Percentiles rank a stretch among this genome's conserved stretches.
Evolutionary conservation across 148 eudicot species (phyloP).

Genomic region (Beta vulgaris): DNA sequence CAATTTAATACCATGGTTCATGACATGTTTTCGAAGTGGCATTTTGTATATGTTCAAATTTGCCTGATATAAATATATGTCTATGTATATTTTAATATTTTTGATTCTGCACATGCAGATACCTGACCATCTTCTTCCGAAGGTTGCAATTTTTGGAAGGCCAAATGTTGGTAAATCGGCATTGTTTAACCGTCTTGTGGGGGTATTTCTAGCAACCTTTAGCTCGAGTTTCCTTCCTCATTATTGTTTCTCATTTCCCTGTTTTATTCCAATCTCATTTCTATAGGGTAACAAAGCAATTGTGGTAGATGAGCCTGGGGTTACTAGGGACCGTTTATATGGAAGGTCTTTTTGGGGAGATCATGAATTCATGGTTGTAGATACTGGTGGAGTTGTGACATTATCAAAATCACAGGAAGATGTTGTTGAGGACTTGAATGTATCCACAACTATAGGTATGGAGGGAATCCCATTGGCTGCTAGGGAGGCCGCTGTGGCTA

Average conservation of each 20-base stretch:
- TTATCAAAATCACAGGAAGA: conserved; percentile 72
- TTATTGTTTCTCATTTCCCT: not conserved
- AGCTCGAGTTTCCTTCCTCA: conserved; percentile 2
- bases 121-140: conserved; percentile 88
- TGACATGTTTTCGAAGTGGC: not conserved
- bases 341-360: conserved; percentile 95
- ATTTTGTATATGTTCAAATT: not conserved
- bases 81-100: not conserved
- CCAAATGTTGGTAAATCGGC: conserved; percentile 99
- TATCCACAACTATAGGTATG: conserved; percentile 96
- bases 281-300: conserved; percentile 89
- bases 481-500: conserved; percentile 94
- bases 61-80: not conserved
- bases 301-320: conserved; percentile 99
- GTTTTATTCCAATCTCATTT: conserved; percentile 8
- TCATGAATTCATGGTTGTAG: conserved; percentile 81
- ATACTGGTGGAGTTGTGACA: conserved; percentile 90
- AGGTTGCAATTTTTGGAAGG: conserved; percentile 88
- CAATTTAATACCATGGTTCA: not conserved
- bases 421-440: conserved; percentile 72
- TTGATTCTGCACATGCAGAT: conserved; percentile 42
- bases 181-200: conserved; percentile 91
- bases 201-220: conserved; percentile 50
- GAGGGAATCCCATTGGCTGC: conserved; percentile 88
- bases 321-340: conserved; percentile 91